A percentile compares a stretch with the other conserved stretches of the same genome.
Conservation (phyloP, 352 stramenopile genomes). For the Aphanomyces stellatus region DNA sequence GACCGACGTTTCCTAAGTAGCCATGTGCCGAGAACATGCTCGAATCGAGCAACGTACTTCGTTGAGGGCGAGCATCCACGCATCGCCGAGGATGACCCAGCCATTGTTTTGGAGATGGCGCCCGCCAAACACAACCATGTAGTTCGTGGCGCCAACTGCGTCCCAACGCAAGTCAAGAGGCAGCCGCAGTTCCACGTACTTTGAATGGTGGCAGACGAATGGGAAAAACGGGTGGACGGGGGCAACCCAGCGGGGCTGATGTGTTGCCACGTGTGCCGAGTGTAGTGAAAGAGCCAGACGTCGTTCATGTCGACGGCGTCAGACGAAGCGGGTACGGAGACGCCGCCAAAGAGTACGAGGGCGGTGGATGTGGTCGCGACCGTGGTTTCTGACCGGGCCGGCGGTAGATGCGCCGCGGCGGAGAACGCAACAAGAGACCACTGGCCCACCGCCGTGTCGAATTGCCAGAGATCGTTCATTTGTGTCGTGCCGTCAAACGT, state of each 20-base stretch:
- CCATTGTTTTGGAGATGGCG: not conserved
- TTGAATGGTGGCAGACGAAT: conserved; percentile 6
- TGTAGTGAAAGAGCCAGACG: not conserved
- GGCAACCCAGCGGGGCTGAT: not conserved
- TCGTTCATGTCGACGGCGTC: conserved; percentile 6
- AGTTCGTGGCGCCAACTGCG: not conserved
- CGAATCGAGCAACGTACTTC: too few relatives aligned
- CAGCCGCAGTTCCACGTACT: not conserved
- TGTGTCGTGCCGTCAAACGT: not conserved
- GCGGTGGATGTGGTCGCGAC: not conserved
- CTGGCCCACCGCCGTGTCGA: not conserved
- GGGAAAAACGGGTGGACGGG: not conserved
- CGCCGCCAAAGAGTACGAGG: conserved; percentile 10
- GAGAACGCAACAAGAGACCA: not conserved
- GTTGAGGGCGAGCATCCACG: conserved; percentile 7
- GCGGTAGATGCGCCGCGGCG: not conserved
- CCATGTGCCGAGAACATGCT: too few relatives aligned
- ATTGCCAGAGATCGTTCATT: conserved; percentile 7
- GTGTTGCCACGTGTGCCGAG: not conserved
- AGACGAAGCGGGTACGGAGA: not conserved
- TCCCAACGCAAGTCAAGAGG: not conserved
- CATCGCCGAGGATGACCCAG: conserved; percentile 7
- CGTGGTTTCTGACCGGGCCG: not conserved
- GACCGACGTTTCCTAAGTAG: too few relatives aligned
- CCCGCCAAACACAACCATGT: conserved; percentile 3